Evolutionary conservation across 768 basidiomycete species (phyloP).

Genomic region (Pleurotus cornucopiae): DNA sequence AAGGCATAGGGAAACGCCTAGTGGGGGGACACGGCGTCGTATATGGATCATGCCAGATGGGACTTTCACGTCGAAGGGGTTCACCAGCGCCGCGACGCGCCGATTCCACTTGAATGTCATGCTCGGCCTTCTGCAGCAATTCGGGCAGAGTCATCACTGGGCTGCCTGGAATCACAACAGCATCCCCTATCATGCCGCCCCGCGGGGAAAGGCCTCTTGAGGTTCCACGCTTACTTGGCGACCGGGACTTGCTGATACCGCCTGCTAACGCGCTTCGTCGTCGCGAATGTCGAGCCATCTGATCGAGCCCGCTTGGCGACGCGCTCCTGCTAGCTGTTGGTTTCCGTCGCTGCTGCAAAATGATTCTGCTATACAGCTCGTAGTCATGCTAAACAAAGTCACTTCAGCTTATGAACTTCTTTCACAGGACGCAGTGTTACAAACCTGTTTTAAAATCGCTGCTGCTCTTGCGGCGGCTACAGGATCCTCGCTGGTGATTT

Average conservation of each 20-base stretch:
- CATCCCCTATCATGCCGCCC: conserved; percentile 44
- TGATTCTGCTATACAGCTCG: conserved; percentile 66
- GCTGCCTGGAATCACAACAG: conserved; percentile 51
- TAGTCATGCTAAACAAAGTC: conserved; percentile 67
- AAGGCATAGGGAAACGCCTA: background rate
- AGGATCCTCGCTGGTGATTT: conserved; percentile 82
- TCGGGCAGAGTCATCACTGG: conserved; percentile 50
- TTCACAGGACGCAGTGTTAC: conserved; percentile 15
- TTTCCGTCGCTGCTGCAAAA: conserved; percentile 26
- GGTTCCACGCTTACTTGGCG: conserved; percentile 9
- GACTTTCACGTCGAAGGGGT: background rate
- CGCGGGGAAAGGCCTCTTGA: conserved; percentile 12
- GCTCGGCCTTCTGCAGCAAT: conserved; percentile 56
- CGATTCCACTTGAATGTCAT: background rate
- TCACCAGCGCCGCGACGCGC: background rate
- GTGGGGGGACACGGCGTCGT: background rate
- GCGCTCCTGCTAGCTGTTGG: conserved; percentile 24
- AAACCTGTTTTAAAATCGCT: conserved; percentile 83
- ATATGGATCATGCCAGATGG: background rate
- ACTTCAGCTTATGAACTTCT: background rate
- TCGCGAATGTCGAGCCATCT: conserved; percentile 25
- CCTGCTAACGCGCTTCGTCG: conserved; percentile 28
- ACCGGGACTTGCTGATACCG: conserved; percentile 25
- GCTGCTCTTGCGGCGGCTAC: conserved; percentile 88
- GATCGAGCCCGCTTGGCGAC: conserved; percentile 27